A percentile compares a stretch with the other conserved stretches of the same genome.
Evolutionary conservation across 2,329 filamentous ascomycete species (phyloP).

Genomic region (Fusarium protoensiforme): DNA sequence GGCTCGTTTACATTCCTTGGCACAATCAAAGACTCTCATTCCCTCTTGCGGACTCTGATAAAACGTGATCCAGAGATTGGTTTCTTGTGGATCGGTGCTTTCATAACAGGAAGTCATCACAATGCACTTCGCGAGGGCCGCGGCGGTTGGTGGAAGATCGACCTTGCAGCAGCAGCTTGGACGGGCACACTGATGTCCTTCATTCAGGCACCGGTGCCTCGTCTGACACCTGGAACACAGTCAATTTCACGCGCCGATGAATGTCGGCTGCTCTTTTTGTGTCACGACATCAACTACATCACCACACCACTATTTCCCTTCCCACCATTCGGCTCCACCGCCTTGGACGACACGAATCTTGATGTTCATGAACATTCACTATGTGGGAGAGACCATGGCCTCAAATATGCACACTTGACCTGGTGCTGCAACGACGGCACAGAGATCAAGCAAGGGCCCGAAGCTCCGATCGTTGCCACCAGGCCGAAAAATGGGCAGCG

Average conservation of each 20-base stretch:
- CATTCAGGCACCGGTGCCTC: conserved; percentile 17
- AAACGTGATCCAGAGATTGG: conserved; percentile 28
- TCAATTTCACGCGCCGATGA: conserved; percentile 34
- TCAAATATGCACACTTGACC: conserved; percentile 4
- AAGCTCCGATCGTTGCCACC: background rate
- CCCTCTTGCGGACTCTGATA: conserved; percentile 21
- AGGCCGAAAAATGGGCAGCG: background rate
- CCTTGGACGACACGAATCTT: conserved; percentile 23
- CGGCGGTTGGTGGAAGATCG: conserved; percentile 23
- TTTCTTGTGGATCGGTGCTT: conserved; percentile 34
- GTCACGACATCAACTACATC: conserved; percentile 12
- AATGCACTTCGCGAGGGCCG: conserved; percentile 8
- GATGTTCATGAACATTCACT: conserved; percentile 28
- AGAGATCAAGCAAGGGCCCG: background rate
- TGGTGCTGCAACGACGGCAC: conserved; percentile 11
- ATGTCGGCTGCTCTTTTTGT: conserved; percentile 30
- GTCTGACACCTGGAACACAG: accelerated
- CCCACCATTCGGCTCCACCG: conserved; percentile 25
- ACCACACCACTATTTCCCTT: conserved; percentile 30
- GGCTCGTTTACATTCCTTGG: conserved; percentile 31
- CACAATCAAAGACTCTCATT: conserved; percentile 6
- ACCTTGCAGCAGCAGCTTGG: conserved; percentile 29
- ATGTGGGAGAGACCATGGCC: conserved; percentile 7
- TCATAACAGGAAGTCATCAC: conserved; percentile 21
- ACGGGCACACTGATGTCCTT: conserved; percentile 26